Conservation (phyloP, 164 flowering plant species). For the Umbellularia californica region DNA sequence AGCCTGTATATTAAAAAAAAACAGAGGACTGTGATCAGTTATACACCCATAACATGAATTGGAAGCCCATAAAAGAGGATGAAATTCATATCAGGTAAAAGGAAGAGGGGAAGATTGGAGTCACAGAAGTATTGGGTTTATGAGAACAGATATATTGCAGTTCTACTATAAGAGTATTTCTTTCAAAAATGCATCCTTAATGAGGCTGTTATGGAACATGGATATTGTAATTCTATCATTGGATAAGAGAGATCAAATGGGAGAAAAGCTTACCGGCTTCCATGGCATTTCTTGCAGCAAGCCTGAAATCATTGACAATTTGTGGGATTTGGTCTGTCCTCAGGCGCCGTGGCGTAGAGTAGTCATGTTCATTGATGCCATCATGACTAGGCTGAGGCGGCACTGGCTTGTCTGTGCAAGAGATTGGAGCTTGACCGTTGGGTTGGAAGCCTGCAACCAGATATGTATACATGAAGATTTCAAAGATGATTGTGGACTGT, state of each 20-base stretch:
- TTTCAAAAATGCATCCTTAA: not conserved
- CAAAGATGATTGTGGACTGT: too few relatives aligned
- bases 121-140: not conserved
- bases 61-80: not conserved
- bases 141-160: not conserved
- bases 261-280: constrained; percentile 7
- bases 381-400: constrained; percentile 8
- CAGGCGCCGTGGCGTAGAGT: constrained; percentile 13
- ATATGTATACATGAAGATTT: not conserved
- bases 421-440: constrained; percentile 17
- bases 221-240: not conserved
- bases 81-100: too few relatives aligned
- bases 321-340: constrained; percentile 25
- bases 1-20: constrained; percentile 13
- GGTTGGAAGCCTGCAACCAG: constrained; percentile 14
- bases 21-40: too few relatives aligned
- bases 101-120: not conserved
- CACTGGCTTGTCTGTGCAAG: constrained; percentile 14
- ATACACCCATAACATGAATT: too few relatives aligned
- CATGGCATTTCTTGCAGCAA: constrained; percentile 32
- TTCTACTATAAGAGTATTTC: too few relatives aligned
- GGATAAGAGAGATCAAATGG: not conserved
- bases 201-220: not conserved
- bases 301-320: constrained; percentile 24
- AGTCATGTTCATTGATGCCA: constrained; percentile 2